Conservation (phyloP, 106 monocot species). For the Hemerocallis citrina region DNA sequence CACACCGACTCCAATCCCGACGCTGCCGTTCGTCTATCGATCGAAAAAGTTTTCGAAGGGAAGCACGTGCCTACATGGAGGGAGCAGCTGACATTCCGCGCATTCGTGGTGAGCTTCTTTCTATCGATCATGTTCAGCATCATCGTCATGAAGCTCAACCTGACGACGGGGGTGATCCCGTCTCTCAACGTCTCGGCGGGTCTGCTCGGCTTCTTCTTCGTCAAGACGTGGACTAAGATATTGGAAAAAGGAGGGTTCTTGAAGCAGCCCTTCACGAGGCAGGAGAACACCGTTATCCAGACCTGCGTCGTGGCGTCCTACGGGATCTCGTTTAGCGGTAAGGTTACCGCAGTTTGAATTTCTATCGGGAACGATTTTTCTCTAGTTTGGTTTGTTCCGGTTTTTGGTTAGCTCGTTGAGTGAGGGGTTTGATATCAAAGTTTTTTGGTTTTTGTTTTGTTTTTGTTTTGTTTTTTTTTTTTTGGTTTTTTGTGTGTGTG, state of each 20-base stretch:
- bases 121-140: slow-evolving; percentile 35
- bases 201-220: slow-evolving; percentile 52
- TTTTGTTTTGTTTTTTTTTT: too few relatives aligned
- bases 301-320: slow-evolving; percentile 79
- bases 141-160: slow-evolving; percentile 47
- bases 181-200: slow-evolving; percentile 45
- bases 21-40: too few relatives aligned
- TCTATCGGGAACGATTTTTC: too few relatives aligned
- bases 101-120: slow-evolving; percentile 37
- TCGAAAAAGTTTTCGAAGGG: slow-evolving; percentile 34
- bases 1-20: too few relatives aligned
- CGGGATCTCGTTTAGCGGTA: slow-evolving; percentile 70
- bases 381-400: background rate
- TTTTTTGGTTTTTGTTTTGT: too few relatives aligned
- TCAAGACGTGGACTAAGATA: slow-evolving; percentile 60
- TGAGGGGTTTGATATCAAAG: too few relatives aligned
- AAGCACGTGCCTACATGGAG: slow-evolving; percentile 31
- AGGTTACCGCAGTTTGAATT: background rate
- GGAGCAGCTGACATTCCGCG: slow-evolving; percentile 37
- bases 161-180: slow-evolving; percentile 43
- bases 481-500: too few relatives aligned
- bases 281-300: slow-evolving; percentile 98
- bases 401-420: background rate
- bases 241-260: slow-evolving; percentile 54
- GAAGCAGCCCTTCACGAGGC: slow-evolving; percentile 68